Base-by-base conservation (phyloP, 2,329 filamentous ascomycete species). In the Calonectria pseudoturangicola region DNA sequence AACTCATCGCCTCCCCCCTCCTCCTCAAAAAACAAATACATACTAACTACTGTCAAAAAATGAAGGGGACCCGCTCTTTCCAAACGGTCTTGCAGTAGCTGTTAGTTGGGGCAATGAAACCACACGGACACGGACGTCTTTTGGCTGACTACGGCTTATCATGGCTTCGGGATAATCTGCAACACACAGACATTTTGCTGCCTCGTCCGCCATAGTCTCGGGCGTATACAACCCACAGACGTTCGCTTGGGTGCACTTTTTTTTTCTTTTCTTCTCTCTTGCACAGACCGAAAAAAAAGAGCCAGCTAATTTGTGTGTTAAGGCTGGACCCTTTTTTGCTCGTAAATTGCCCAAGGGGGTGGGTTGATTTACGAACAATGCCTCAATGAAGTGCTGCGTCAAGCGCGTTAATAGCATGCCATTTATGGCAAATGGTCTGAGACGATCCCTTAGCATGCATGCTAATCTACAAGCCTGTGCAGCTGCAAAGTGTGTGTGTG, bases 71-170 rank as follows among this genome's bases (percentile, higher is more conserved):
- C 68, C 68, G 27, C 51, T 30, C 30, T 48, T 47, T 36, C 39
- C 10, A 41, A 71, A 71, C 68, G 63, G 68, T 63, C 33, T 51
- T 66, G 68, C 63, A 71, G 65, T 33, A 27, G 36, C 16, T 13
- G 33, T 25, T 51, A 45, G 43, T n/a, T 45, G 43, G 48, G 48
- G 15, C 48, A 39, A 45, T 13, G 58, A 45, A 54, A 21, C 25
- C 33, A 54, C 47, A 10, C 8, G 33, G 33, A 56, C 64, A 66
- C 48, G 30, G 64, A 51, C 48, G 36, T 45, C n/a, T 8, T 21
- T 54, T 25, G 30, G 25, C 36, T 25, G 10, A 21, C 54, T 13
- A 58, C 30, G 54, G 54, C n/a, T 39, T 36, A 39, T 25, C 30
- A 58, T 39, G 51, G 51, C 54, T 58, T 39, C 33, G 54, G 47